phyloP scores from a whole-genome alignment of 495 filamentous ascomycete species.

The Saxophila tyrrhenica region DNA sequence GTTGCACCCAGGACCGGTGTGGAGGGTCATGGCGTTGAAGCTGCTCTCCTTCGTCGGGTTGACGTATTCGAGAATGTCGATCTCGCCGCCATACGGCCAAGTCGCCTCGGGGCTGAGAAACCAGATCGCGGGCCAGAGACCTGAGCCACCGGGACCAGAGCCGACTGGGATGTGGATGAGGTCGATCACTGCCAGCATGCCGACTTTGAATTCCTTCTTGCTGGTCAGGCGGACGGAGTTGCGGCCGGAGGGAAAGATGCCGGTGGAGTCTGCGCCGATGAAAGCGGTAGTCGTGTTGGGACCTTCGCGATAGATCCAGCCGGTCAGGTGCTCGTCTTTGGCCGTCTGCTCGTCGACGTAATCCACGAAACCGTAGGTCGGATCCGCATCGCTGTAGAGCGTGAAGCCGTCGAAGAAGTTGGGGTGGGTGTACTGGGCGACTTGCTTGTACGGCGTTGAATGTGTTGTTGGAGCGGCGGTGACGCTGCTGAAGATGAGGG shows the following conservation, averaged over 20 bases:
- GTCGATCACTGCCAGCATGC: slow-evolving; percentile 21
- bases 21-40: slow-evolving; percentile 27
- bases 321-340: slow-evolving; percentile 1
- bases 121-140: slow-evolving; percentile 27
- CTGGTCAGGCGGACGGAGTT: slow-evolving; percentile 21
- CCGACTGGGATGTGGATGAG: slow-evolving; percentile 24
- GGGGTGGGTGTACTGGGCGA: slow-evolving; percentile 36
- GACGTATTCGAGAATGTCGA: slow-evolving; percentile 22
- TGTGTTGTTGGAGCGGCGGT: slow-evolving; percentile 9
- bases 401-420: slow-evolving; percentile 43
- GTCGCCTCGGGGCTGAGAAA: slow-evolving; percentile 14
- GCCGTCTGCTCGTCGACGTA: slow-evolving; percentile 15
- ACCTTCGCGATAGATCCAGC: slow-evolving; percentile 11
- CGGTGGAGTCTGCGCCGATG: slow-evolving; percentile 12
- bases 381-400: slow-evolving; percentile 33
- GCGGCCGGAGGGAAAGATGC: slow-evolving; percentile 4
- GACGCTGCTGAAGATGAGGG: slow-evolving; percentile 17
- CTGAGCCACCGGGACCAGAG: slow-evolving; percentile 11
- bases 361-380: slow-evolving; percentile 24
- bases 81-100: slow-evolving; percentile 28
- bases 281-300: slow-evolving; percentile 17
- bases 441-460: slow-evolving; percentile 31
- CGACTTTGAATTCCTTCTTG: slow-evolving; percentile 20
- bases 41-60: slow-evolving; percentile 26
- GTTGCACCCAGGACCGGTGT: slow-evolving; percentile 25